Percentiles rank a stretch among this genome's conserved stretches.
Evolutionary conservation across 2,329 filamentous ascomycete species (phyloP).

Genomic region (Calonectria ilicicola): DNA sequence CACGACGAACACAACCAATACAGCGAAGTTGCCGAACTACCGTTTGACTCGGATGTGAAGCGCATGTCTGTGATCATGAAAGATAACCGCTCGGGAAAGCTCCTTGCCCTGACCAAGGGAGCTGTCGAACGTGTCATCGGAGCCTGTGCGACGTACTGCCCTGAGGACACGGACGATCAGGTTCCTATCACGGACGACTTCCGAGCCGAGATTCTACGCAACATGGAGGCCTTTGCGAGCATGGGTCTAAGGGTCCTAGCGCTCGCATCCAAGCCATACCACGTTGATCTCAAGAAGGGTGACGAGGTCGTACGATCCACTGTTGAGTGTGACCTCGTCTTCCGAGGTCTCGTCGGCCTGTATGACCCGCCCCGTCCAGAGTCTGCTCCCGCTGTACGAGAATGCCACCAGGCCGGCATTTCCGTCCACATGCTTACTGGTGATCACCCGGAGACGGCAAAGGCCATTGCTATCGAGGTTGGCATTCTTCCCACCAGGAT

Average conservation of each 20-base stretch:
- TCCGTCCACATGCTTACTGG: conserved; percentile 79
- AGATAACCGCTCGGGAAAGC: conserved; percentile 52
- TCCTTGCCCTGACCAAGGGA: conserved; percentile 71
- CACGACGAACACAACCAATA: conserved; percentile 62
- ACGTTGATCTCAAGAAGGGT: conserved; percentile 53
- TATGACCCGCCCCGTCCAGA: conserved; percentile 80
- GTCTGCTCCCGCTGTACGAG: conserved; percentile 68
- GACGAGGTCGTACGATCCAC: conserved; percentile 55
- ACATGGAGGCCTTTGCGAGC: conserved; percentile 76
- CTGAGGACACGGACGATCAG: conserved; percentile 55
- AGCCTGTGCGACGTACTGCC: conserved; percentile 67
- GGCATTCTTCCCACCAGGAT: conserved; percentile 69
- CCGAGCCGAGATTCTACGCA: conserved; percentile 68
- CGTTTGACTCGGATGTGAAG: conserved; percentile 81
- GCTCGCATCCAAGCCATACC: conserved; percentile 66
- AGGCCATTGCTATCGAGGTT: conserved; percentile 73
- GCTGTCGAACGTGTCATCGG: conserved; percentile 78
- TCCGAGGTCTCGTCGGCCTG: conserved; percentile 78
- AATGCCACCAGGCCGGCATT: conserved; percentile 72
- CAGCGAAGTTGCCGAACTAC: conserved; percentile 75
- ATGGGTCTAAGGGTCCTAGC: conserved; percentile 78
- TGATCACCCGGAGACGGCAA: conserved; percentile 74
- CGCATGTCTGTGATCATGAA: conserved; percentile 81
- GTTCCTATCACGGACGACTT: conserved; percentile 62
- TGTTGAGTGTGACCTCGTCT: conserved; percentile 71